A percentile compares a stretch with the other conserved stretches of the same genome.
phyloP scores from a whole-genome alignment of 2,329 filamentous ascomycete genomes.

The Thermomyces lanuginosus region DNA sequence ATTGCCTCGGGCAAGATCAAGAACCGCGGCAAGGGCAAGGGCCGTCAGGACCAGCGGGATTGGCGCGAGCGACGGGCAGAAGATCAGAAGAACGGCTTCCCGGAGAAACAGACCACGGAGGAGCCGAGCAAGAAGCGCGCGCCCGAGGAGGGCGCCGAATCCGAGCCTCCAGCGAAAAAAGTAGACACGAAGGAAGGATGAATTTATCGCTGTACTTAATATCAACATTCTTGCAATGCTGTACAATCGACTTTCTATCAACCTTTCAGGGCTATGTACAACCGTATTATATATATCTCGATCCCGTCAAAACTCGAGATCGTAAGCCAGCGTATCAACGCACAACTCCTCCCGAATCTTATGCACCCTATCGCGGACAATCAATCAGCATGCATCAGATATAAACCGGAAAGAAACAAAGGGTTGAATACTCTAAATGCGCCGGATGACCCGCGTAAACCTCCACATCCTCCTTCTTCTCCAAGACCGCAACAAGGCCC shows the following conservation, averaged over 20 bases:
- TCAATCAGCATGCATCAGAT: slow-evolving; percentile 2
- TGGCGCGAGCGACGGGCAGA: slow-evolving; percentile 30
- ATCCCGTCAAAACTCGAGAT: slow-evolving; percentile 20
- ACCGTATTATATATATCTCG: neutral
- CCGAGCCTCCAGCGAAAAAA: slow-evolving; percentile 31
- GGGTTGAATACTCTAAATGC: slow-evolving; percentile 32
- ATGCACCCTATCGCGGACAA: slow-evolving; percentile 16
- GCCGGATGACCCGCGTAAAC: slow-evolving; percentile 31
- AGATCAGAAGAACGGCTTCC: slow-evolving; percentile 28
- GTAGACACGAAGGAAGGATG: slow-evolving; percentile 29
- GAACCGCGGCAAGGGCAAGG: slow-evolving; percentile 25
- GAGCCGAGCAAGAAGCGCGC: slow-evolving; percentile 29
- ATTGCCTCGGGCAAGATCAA: slow-evolving; percentile 55
- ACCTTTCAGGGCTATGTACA: neutral
- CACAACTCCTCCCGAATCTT: slow-evolving; percentile 26
- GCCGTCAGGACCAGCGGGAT: slow-evolving; percentile 21
- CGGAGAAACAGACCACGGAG: slow-evolving; percentile 16
- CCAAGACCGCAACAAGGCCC: slow-evolving; percentile 31
- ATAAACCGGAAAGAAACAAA: slow-evolving; percentile 9
- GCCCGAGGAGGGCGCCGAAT: slow-evolving; percentile 25
- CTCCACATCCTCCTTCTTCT: slow-evolving; percentile 26
- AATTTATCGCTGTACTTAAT: slow-evolving; percentile 2
- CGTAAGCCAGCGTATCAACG: slow-evolving; percentile 28
- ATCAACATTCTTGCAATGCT: neutral
- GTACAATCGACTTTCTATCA: neutral